Conservation (phyloP, 176 grass and related monocot genomes). For the Miscanthus lutarioriparius region DNA sequence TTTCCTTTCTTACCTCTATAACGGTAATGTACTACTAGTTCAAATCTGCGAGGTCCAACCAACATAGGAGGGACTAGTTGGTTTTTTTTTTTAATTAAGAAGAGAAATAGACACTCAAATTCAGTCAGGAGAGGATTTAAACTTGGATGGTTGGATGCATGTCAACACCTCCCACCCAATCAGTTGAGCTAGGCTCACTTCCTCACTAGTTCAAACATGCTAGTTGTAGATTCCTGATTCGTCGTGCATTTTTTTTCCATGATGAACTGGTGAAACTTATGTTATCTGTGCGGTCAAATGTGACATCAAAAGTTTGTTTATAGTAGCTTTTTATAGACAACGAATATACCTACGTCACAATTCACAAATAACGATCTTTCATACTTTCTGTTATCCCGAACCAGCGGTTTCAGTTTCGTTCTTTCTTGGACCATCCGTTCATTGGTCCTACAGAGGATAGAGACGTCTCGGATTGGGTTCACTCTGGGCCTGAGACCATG, state of each 20-base stretch:
- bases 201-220: not conserved
- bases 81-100: too few relatives aligned
- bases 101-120: too few relatives aligned
- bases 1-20: too few relatives aligned
- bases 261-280: not conserved
- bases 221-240: not conserved
- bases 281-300: not conserved
- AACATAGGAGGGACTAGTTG: too few relatives aligned
- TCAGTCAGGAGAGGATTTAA: too few relatives aligned
- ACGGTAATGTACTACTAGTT: not conserved
- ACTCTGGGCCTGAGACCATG: not conserved
- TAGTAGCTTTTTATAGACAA: not conserved
- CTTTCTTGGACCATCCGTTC: not conserved
- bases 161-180: too few relatives aligned
- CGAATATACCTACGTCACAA: constrained; percentile 1
- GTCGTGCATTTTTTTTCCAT: not conserved
- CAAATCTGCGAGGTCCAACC: too few relatives aligned
- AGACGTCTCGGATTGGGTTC: not conserved
- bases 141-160: too few relatives aligned
- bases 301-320: not conserved
- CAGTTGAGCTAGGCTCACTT: too few relatives aligned
- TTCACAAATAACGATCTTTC: not conserved
- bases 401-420: not conserved
- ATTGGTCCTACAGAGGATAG: not conserved
- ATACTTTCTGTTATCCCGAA: constrained; percentile 20